Evolutionary conservation across 768 basidiomycete species (phyloP).

Genomic region (Boletus rubescentipes): DNA sequence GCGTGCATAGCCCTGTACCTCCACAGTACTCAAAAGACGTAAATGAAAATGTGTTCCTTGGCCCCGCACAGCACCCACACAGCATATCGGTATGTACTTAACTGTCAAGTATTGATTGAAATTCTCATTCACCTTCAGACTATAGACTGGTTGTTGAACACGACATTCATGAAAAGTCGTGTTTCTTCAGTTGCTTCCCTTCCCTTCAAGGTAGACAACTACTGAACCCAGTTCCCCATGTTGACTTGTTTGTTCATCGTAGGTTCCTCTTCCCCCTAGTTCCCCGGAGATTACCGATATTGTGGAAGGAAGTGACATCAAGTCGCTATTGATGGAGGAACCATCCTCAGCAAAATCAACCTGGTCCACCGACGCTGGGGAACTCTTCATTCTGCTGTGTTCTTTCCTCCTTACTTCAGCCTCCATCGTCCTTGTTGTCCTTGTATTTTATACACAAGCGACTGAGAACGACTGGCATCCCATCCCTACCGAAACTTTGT

Average conservation of each 20-base stretch:
- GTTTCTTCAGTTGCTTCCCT: not conserved
- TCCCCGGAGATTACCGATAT: not conserved
- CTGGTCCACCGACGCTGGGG: slow-evolving; percentile 5
- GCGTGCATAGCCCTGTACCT: no score
- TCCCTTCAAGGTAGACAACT: not conserved
- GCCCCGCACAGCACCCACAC: no score
- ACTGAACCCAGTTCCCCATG: not conserved
- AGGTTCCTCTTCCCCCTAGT: not conserved
- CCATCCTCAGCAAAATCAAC: not conserved
- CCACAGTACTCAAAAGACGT: no score
- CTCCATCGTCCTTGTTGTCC: slow-evolving; percentile 5
- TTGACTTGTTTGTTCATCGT: not conserved
- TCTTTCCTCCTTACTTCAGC: not conserved
- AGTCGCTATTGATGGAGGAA: not conserved
- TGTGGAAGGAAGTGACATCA: not conserved
- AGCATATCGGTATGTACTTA: no score
- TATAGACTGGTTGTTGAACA: not conserved
- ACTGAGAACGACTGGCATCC: accelerated
- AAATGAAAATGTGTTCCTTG: no score
- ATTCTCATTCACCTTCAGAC: no score
- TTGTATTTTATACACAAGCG: slow-evolving; percentile 3
- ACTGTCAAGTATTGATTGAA: no score
- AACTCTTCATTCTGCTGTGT: slow-evolving; percentile 5
- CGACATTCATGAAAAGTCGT: not conserved
- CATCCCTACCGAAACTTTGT: not conserved